Base-by-base conservation (phyloP, 2,329 filamentous ascomycete genomes). In the Venturia oleaginea region DNA sequence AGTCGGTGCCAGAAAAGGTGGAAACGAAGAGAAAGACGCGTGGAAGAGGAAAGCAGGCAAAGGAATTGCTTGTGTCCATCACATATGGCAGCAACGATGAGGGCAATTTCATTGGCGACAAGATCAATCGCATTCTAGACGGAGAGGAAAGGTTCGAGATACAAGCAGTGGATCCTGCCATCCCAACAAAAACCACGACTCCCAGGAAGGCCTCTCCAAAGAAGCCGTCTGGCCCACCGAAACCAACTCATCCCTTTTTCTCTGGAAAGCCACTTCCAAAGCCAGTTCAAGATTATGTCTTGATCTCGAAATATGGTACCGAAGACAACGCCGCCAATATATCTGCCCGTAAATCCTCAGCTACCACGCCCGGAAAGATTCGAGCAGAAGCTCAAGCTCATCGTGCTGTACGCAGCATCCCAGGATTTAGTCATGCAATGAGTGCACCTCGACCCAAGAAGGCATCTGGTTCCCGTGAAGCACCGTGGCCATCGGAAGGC, bases 241-340 rank as follows among this genome's bases (percentile, higher is more conserved):
- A 73, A 7, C 68, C 78, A 1, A 82, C 84, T 0, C 86, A 92
- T 74, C 88, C 89, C 0, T 90, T 92, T 71, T 92, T 92, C 70
- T 71, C 81, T 19, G 84, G 82, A 6, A 89, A 69, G 61, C 27
- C 63, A 22, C 19, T 40, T 24, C 37, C 34, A 40, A 64, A 55
- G 62, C 42, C 32, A 30, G 17, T 15, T 13, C 22, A 42, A 34
- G 61, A 59, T 22, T 37, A 5, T 64, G 3, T 30, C 19, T n/a
- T 38, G 30, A 38, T 55, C 34, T 19, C 64, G 8, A 43, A 37
- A 38, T 27, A 42, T 60, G 55, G n/a, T 10, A 27, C 7, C 19
- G 51, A 27, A 40, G 51, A 32, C 37, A 4, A 63, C n/a, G 27
- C 32, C 62, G 19, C 17, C 19, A 24, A 27, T 19, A 17, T 55